phyloP scores from a whole-genome alignment of 1,284 basidiomycete species.

The Volvariella surrecta region DNA sequence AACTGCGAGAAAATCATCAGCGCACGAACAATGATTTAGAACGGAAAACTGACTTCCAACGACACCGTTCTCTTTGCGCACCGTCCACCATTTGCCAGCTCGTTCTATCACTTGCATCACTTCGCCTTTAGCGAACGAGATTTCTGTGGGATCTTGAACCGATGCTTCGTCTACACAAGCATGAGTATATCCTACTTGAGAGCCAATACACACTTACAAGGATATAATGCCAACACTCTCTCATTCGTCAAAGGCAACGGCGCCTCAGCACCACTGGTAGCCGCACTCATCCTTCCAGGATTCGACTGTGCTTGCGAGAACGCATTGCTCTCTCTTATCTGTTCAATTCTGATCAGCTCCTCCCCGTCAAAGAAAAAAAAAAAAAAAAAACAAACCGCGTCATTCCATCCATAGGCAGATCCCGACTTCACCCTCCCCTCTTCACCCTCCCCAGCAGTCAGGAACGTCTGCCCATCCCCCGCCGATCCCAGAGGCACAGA shows the following conservation, averaged over 20 bases:
- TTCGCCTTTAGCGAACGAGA: conserved; percentile 66
- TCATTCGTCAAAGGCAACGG: conserved; percentile 7
- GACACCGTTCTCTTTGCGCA: conserved; percentile 45
- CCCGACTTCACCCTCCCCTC: neutral
- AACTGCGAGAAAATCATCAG: neutral
- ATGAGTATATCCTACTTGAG: neutral
- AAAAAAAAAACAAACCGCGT: neutral
- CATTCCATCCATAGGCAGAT: neutral
- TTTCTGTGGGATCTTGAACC: conserved; percentile 59
- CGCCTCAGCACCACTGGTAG: neutral
- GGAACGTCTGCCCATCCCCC: too few species aligned
- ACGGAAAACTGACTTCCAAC: conserved; percentile 33
- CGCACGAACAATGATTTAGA: conserved; percentile 3
- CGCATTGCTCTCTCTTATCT: too few species aligned
- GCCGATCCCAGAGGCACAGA: too few species aligned
- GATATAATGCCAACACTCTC: conserved; percentile 19
- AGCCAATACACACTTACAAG: conserved; percentile 14
- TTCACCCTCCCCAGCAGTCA: too few species aligned
- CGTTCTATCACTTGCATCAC: conserved; percentile 60
- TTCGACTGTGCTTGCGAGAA: neutral
- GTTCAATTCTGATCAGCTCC: neutral
- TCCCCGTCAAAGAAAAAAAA: neutral
- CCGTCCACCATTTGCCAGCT: conserved; percentile 61
- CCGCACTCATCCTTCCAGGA: conserved; percentile 2
- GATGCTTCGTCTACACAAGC: conserved; percentile 42